Conservation (phyloP, 2,329 filamentous ascomycete species). For the Falciphora oryzae region DNA sequence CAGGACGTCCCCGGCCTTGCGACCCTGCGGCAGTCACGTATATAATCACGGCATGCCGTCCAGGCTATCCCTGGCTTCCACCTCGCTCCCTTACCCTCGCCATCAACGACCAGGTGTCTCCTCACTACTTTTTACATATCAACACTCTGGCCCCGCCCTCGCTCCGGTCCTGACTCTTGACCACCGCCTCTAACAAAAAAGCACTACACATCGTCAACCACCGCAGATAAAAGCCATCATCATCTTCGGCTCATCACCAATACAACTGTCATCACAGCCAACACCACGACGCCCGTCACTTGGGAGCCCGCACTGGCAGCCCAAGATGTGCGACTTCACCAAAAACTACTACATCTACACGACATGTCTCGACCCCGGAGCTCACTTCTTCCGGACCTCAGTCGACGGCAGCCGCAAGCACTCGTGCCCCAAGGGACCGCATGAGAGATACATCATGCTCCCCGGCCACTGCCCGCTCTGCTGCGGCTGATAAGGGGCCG, state of each 20-base stretch:
- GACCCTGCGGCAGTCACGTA: not conserved
- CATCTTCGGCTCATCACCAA: not conserved
- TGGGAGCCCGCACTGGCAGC: no score
- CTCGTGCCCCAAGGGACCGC: constrained; percentile 57
- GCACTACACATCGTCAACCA: not conserved
- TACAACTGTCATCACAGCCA: no score
- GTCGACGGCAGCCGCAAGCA: constrained; percentile 58
- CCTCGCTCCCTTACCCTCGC: not conserved
- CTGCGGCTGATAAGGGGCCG: not conserved
- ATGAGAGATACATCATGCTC: constrained; percentile 68
- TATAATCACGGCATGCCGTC: constrained; percentile 11
- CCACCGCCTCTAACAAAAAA: not conserved
- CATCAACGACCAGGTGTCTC: not conserved
- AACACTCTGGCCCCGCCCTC: not conserved
- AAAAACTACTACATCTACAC: constrained; percentile 76
- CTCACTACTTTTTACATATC: not conserved
- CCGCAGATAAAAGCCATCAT: not conserved
- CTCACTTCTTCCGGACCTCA: constrained; percentile 66
- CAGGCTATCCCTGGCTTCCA: constrained; percentile 1
- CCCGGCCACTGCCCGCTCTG: constrained; percentile 57
- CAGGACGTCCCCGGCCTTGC: constrained; percentile 6
- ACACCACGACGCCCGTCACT: no score
- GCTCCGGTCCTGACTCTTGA: not conserved
- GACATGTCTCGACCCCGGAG: constrained; percentile 60
- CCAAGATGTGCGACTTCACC: constrained; percentile 57